Evolutionary conservation across 148 eudicot species (phyloP).

Genomic region (Silene uniflora): DNA sequence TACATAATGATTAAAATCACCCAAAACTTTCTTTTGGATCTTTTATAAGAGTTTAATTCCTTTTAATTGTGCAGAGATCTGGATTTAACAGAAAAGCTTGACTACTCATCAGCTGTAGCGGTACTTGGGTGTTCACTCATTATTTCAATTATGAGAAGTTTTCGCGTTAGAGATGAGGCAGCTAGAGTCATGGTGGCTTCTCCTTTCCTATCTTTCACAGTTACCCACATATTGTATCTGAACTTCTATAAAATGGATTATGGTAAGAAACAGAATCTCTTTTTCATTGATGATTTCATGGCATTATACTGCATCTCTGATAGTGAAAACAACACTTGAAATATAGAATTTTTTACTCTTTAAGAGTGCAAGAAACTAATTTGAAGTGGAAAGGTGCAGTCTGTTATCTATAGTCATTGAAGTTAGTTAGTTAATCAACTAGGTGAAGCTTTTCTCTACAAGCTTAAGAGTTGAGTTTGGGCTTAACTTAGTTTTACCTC

Average conservation of each 20-base stretch:
- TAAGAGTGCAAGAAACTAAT: not conserved
- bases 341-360: not conserved
- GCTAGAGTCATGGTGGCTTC: conserved; percentile 78
- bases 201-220: conserved; percentile 57
- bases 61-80: conserved; percentile 53
- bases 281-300: not conserved
- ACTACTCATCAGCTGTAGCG: conserved; percentile 83
- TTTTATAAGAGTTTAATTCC: not conserved
- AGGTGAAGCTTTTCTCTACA: not conserved
- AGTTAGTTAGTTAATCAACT: not conserved
- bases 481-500: not conserved
- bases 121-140: conserved; percentile 75
- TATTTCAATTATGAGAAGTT: conserved; percentile 68
- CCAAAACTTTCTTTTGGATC: too few species aligned
- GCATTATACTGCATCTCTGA: not conserved
- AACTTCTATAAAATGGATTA: conserved; percentile 66
- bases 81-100: conserved; percentile 73
- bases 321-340: not conserved
- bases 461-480: not conserved
- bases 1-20: too few species aligned
- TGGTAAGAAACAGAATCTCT: conserved; percentile 42
- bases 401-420: not conserved
- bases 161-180: conserved; percentile 59
- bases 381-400: not conserved
- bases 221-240: conserved; percentile 78